Conservation (phyloP, 2,329 filamentous ascomycete genomes). For the Fusarium fracticaudum region DNA sequence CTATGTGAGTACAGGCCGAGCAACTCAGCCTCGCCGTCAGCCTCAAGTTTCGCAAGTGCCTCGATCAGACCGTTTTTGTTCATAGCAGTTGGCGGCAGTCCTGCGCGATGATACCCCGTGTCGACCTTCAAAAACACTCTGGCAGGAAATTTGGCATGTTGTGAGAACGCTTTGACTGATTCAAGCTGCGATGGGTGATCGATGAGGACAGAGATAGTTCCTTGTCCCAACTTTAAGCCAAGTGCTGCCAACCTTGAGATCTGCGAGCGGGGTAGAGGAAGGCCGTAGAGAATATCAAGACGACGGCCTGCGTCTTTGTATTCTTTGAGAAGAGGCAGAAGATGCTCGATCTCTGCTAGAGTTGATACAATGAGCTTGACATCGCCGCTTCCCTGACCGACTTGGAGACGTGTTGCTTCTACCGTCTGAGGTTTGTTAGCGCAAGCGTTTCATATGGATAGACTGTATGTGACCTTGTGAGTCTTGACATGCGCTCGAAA, state of each 20-base stretch:
- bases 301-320: conserved; percentile 33
- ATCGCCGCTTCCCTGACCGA: conserved; percentile 52
- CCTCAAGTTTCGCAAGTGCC: conserved; percentile 43
- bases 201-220: conserved; percentile 63
- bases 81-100: conserved; percentile 57
- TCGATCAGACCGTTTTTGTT: conserved; percentile 51
- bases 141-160: conserved; percentile 43
- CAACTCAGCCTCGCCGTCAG: conserved; percentile 4
- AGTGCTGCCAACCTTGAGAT: conserved; percentile 60
- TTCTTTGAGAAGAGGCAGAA: conserved; percentile 61
- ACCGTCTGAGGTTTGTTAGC: conserved; percentile 54
- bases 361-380: conserved; percentile 69
- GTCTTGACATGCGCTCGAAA: conserved; percentile 74
- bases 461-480: conserved; percentile 61
- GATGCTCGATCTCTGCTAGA: conserved; percentile 64
- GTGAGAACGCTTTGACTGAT: conserved; percentile 43
- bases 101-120: conserved; percentile 71
- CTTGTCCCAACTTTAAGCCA: conserved; percentile 54
- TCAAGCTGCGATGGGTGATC: conserved; percentile 64
- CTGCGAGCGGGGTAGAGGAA: conserved; percentile 66
- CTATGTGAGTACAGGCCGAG: conserved; percentile 48
- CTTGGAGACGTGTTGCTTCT: conserved; percentile 64
- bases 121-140: conserved; percentile 70
- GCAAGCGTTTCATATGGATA: accelerated
- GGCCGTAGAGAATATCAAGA: conserved; percentile 64